Conservation (phyloP, 768 basidiomycete species). For the Auricularia auricula-judae region DNA sequence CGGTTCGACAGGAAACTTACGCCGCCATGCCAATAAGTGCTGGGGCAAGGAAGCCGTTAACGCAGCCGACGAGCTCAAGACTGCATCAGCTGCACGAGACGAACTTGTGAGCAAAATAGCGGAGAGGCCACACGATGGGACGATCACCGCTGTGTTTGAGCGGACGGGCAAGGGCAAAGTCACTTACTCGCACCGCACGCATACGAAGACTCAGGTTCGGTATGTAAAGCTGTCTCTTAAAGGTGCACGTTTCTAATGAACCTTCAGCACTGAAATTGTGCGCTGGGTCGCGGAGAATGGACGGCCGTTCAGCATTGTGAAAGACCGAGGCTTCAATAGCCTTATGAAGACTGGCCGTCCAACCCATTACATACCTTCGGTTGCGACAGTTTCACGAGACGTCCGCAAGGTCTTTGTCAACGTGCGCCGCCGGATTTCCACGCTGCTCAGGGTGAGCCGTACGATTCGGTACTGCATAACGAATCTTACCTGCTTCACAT, state of each 20-base stretch:
- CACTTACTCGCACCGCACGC: constrained; percentile 18
- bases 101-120: neutral
- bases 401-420: constrained; percentile 18
- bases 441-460: constrained; percentile 16
- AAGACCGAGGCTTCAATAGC: constrained; percentile 21
- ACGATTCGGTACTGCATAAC: too few species aligned
- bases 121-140: constrained; percentile 2
- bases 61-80: constrained; percentile 6
- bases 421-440: constrained; percentile 13
- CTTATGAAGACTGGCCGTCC: constrained; percentile 25
- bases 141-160: constrained; percentile 20
- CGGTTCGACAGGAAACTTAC: constrained; percentile 19
- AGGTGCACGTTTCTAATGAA: neutral
- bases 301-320: constrained; percentile 23
- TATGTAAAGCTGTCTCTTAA: constrained; percentile 3
- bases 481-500: neutral
- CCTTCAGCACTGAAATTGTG: constrained; percentile 18
- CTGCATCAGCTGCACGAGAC: neutral
- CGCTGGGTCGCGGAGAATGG: constrained; percentile 24
- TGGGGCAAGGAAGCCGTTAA: constrained; percentile 21
- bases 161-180: constrained; percentile 19
- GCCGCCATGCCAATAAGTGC: constrained; percentile 20
- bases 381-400: constrained; percentile 22
- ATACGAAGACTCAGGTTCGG: constrained; percentile 16
- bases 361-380: constrained; percentile 23